Evolutionary conservation across 768 basidiomycete genomes (phyloP).

Genomic region (Lyophyllum decastes): DNA sequence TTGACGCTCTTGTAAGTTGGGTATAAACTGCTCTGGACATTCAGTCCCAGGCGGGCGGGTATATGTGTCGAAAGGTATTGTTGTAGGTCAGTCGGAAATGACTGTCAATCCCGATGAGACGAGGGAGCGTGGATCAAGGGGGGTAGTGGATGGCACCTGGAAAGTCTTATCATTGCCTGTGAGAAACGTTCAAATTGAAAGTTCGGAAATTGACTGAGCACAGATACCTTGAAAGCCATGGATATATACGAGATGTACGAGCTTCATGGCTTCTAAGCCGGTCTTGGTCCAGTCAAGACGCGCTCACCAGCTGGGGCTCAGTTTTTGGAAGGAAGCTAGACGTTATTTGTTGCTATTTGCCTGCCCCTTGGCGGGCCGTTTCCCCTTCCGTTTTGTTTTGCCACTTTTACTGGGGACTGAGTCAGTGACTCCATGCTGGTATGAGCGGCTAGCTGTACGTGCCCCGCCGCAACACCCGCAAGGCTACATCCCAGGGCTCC

Average conservation of each 20-base stretch:
- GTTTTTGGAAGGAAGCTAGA: too few relatives aligned
- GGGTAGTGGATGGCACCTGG: slow-evolving; percentile 36
- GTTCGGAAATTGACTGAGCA: not conserved
- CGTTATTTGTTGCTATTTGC: too few relatives aligned
- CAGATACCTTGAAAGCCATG: slow-evolving; percentile 57
- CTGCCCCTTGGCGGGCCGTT: too few relatives aligned
- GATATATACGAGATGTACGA: slow-evolving; percentile 56
- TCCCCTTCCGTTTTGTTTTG: too few relatives aligned
- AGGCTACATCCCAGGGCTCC: too few relatives aligned
- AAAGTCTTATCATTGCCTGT: slow-evolving; percentile 60
- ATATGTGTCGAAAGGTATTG: slow-evolving; percentile 35
- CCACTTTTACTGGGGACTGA: too few relatives aligned
- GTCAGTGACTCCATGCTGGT: too few relatives aligned
- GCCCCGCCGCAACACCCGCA: too few relatives aligned
- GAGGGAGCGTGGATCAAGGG: not conserved
- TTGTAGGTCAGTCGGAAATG: slow-evolving; percentile 59
- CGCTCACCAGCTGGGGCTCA: too few relatives aligned
- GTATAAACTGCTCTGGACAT: slow-evolving; percentile 51
- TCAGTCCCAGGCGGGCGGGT: slow-evolving; percentile 35
- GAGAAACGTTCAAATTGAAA: not conserved
- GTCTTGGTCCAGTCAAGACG: too few relatives aligned
- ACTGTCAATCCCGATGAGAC: slow-evolving; percentile 26
- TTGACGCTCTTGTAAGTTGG: slow-evolving; percentile 62
- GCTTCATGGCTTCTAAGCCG: slow-evolving; percentile 1
- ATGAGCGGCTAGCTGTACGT: too few relatives aligned